A percentile compares a stretch with the other conserved stretches of the same genome.
These are phyloP conservation scores for Cyberlindnera maclurae DNA, from an alignment of 805 yeast species.

Conservation along the genomic window DNA sequence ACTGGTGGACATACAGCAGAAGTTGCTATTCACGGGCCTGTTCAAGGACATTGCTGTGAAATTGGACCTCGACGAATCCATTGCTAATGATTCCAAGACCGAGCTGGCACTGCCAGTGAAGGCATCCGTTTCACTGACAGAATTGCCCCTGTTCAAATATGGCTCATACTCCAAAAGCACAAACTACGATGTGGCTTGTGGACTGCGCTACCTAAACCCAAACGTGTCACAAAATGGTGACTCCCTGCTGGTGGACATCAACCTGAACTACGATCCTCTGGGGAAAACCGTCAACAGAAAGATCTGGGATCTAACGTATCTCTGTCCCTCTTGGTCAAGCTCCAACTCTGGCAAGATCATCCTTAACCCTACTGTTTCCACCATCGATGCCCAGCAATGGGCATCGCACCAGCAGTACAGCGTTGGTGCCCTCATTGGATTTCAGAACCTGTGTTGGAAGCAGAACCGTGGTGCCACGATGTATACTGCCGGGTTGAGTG, in stretches of 20 bases:
- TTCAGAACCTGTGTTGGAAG: slow-evolving; percentile 26
- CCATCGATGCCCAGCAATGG: slow-evolving; percentile 39
- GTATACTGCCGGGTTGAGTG: slow-evolving; percentile 46
- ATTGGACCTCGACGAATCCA: slow-evolving; percentile 31
- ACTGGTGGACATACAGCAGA: slow-evolving; percentile 28
- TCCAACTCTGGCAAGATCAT: slow-evolving; percentile 41
- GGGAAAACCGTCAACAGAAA: slow-evolving; percentile 37
- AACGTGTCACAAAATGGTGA: slow-evolving; percentile 58
- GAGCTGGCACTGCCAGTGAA: slow-evolving; percentile 35
- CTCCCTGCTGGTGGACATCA: slow-evolving; percentile 37
- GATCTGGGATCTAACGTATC: slow-evolving; percentile 41
- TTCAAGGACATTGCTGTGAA: slow-evolving; percentile 34
- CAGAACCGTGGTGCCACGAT: slow-evolving; percentile 16
- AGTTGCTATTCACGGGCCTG: slow-evolving; percentile 37
- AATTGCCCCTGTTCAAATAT: slow-evolving; percentile 26
- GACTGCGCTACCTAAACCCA: slow-evolving; percentile 30
- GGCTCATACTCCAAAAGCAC: slow-evolving; percentile 29
- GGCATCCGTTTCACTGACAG: slow-evolving; percentile 34
- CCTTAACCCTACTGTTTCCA: slow-evolving; percentile 39
- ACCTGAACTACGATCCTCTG: slow-evolving; percentile 41
- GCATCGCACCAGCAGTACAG: slow-evolving; percentile 46
- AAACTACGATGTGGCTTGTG: slow-evolving; percentile 28
- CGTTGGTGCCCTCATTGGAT: slow-evolving; percentile 42
- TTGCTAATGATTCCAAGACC: no score
- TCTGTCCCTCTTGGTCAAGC: slow-evolving; percentile 34